Evolutionary conservation across 345 rosid genomes (phyloP).

Genomic region (Erucastrum elatum): DNA sequence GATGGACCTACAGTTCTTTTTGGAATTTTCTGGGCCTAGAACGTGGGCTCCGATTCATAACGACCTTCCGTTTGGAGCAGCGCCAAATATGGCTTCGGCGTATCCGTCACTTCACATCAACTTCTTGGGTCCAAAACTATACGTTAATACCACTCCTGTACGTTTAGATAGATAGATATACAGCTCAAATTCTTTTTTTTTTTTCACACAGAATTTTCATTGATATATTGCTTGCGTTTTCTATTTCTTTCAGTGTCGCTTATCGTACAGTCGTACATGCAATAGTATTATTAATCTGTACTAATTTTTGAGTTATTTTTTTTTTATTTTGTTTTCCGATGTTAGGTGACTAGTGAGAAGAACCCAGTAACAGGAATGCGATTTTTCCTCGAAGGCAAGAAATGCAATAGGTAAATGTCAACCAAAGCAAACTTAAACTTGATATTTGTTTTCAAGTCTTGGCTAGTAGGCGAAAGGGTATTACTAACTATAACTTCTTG

Average conservation of each 20-base stretch:
- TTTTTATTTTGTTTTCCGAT: background rate
- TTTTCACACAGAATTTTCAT: too few relatives aligned
- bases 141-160: constrained; percentile 78
- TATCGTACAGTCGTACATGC: background rate
- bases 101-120: constrained; percentile 66
- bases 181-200: background rate
- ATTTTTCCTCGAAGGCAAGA: constrained; percentile 86
- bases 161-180: background rate
- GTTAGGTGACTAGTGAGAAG: constrained; percentile 58
- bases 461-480: background rate
- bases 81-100: constrained; percentile 55
- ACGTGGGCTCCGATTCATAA: constrained; percentile 91
- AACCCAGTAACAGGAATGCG: constrained; percentile 83
- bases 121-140: constrained; percentile 85
- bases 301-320: background rate
- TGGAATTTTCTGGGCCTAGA: constrained; percentile 76
- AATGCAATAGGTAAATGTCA: constrained; percentile 67
- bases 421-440: background rate
- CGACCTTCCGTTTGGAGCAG: constrained; percentile 80
- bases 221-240: background rate
- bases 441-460: background rate
- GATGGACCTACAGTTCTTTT: constrained; percentile 65
- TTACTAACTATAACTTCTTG: background rate
- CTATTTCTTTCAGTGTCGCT: background rate
- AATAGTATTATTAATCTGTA: background rate